Evolutionary conservation across 257 asterid species (phyloP), one percentile per base, ranked within the genome.

Genomic region (Leonotis leonurus): DNA sequence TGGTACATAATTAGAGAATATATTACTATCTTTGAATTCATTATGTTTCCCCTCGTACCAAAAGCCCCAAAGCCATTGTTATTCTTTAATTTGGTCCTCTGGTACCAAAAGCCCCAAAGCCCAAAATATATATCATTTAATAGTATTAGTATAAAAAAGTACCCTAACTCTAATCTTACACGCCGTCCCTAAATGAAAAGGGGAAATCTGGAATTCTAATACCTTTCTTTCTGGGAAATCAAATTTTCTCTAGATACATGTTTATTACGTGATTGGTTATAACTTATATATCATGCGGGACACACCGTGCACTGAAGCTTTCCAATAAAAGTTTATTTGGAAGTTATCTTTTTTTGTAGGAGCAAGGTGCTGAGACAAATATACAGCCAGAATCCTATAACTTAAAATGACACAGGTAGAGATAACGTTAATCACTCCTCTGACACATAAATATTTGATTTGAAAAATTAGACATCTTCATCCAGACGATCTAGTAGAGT

Each of bases 1-100:
- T 93, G 99, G 97, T 93, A 87, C 83, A 93, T 93, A 69, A 84
- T 93, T 76, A 83, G 99, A 81, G 99, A 93, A 78, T 93, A 89
- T 76, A 93, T 93, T 65, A 83, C 71, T 60, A 87, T 87, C 75
- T 88, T 91, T 56, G 97, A 93, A n/a, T n/a, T 13, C 56, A 18
- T 26, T 51, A 14, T 49, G 52, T 27, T 16, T 56, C 35, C 63
- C 66, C 11, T n/a, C n/a, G 24, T 36, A 56, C 60, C 20, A 16
- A 2, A 30, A 20, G 35, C 54, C 43, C 27, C 36, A 32, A 64
- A 58, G 8, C 37, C 55, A 62, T 30, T 49, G 54, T 61, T 30
- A 54, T 35, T 29, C 35, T 61, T 54, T 27, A 20, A 17, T 53
- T 48, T 29, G 62, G 49, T 48, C 57, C 37, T 30, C n/a, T n/a